Evolutionary conservation across 176 grass and related monocot genomes (phyloP).

Genomic region (Oryza nivara): DNA sequence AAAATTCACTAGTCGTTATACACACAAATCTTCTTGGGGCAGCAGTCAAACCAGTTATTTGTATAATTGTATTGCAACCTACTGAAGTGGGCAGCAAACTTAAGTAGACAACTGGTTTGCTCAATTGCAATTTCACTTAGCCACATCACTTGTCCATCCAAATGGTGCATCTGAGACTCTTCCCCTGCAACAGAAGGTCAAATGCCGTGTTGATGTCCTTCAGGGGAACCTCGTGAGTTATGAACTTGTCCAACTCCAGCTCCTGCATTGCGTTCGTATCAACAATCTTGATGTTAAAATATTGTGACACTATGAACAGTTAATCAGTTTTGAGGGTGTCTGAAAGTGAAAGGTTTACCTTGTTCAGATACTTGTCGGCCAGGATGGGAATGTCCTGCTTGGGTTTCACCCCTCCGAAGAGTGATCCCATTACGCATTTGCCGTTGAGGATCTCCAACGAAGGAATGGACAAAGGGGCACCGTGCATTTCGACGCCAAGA

Average conservation of each 20-base stretch:
- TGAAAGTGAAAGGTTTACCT: slow-evolving; percentile 53
- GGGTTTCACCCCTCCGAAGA: slow-evolving; percentile 77
- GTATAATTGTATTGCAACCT: slow-evolving; percentile 1
- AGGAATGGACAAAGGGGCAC: slow-evolving; percentile 51
- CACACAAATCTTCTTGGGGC: not conserved
- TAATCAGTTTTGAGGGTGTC: no score
- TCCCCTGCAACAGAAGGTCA: slow-evolving; percentile 76
- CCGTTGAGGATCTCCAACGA: slow-evolving; percentile 56
- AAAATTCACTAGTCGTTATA: not conserved
- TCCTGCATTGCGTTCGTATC: slow-evolving; percentile 46
- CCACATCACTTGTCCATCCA: slow-evolving; percentile 80
- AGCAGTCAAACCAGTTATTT: slow-evolving; percentile 26
- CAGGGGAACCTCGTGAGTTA: slow-evolving; percentile 74
- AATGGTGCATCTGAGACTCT: slow-evolving; percentile 84
- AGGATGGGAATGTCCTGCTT: slow-evolving; percentile 87
- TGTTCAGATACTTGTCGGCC: slow-evolving; percentile 66
- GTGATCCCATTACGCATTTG: slow-evolving; percentile 55
- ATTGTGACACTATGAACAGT: no score
- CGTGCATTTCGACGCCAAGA: slow-evolving; percentile 76
- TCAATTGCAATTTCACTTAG: not conserved
- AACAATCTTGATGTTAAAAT: no score
- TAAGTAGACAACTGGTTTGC: not conserved
- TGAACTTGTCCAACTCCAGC: slow-evolving; percentile 79
- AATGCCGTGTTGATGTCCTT: slow-evolving; percentile 87
- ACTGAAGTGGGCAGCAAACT: slow-evolving; percentile 21